These are phyloP conservation scores for Metschnikowia henanensis DNA, from an alignment of 805 yeast species.

Conservation along the genomic window DNA sequence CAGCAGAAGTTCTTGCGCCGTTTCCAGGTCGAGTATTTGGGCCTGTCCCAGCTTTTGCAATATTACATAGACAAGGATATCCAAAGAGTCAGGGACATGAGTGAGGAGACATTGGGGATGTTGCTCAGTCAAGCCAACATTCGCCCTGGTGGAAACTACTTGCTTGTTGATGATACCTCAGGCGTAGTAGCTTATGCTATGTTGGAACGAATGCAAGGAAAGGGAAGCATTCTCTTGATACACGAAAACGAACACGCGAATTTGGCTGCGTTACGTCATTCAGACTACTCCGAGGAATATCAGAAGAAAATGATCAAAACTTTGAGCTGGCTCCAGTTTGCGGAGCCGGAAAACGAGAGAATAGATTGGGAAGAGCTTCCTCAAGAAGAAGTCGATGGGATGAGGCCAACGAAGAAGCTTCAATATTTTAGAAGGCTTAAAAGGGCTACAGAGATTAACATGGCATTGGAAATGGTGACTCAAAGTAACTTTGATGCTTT, in stretches of 20 bases:
- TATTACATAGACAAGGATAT: conserved; percentile 79
- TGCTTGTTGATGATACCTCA: conserved; percentile 92
- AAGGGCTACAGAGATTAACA: conserved; percentile 52
- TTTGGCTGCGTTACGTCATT: conserved; percentile 63
- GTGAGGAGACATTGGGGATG: conserved; percentile 81
- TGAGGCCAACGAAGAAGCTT: conserved; percentile 59
- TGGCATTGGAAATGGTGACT: conserved; percentile 50
- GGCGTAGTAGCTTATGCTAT: conserved; percentile 84
- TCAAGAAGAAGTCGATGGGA: conserved; percentile 50
- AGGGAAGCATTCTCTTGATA: conserved; percentile 62
- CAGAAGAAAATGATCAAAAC: conserved; percentile 60
- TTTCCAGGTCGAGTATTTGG: conserved; percentile 78
- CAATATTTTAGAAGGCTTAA: conserved; percentile 68
- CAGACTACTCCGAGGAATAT: conserved; percentile 58
- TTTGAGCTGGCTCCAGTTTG: conserved; percentile 74
- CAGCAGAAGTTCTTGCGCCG: conserved; percentile 87
- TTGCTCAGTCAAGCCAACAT: conserved; percentile 78
- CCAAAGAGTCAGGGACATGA: conserved; percentile 70
- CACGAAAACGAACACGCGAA: conserved; percentile 97
- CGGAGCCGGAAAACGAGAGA: conserved; percentile 68
- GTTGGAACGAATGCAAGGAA: conserved; percentile 88
- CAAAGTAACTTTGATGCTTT: conserved; percentile 70
- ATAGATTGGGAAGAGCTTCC: conserved; percentile 48
- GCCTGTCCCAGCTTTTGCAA: conserved; percentile 68
- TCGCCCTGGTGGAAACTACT: conserved; percentile 85